Conservation (phyloP, 2,329 filamentous ascomycete genomes). For the Penicillium thymicola region DNA sequence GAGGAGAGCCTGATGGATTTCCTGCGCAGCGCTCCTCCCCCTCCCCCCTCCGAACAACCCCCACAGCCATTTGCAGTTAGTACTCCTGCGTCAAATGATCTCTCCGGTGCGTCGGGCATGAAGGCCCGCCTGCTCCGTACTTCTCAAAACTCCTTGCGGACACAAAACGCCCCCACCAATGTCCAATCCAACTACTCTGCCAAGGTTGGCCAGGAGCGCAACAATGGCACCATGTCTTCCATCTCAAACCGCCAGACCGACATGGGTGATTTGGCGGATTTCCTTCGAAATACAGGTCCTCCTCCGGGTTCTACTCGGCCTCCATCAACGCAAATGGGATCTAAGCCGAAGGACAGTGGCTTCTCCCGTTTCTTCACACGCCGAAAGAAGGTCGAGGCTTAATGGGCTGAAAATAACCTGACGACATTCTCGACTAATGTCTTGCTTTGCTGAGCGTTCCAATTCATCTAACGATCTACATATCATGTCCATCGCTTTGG, state of each 20-base stretch:
- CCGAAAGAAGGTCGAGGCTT: conserved; percentile 30
- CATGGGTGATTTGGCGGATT: conserved; percentile 69
- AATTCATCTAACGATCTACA: conserved; percentile 22
- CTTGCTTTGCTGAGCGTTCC: conserved; percentile 24
- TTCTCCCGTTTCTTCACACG: conserved; percentile 37
- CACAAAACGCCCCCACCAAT: conserved; percentile 30
- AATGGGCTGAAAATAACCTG: conserved; percentile 1
- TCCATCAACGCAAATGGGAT: conserved; percentile 8
- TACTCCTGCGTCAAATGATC: conserved; percentile 11
- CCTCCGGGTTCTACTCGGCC: conserved; percentile 43
- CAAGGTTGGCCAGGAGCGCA: conserved; percentile 39
- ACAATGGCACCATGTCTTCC: conserved; percentile 23
- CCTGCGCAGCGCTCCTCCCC: conserved; percentile 45
- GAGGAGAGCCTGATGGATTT: conserved; percentile 51
- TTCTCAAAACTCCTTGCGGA: conserved; percentile 34
- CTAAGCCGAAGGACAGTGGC: conserved; percentile 28
- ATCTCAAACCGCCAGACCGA: conserved; percentile 33
- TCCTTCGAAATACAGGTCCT: conserved; percentile 67
- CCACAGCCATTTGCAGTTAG: conserved; percentile 31
- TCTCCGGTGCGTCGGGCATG: conserved; percentile 26
- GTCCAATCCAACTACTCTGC: conserved; percentile 37
- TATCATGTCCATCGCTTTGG: conserved; percentile 24
- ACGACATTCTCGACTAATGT: conserved; percentile 11
- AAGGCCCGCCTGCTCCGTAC: conserved; percentile 37
- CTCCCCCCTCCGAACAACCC: conserved; percentile 35